A percentile compares a stretch with the other conserved stretches of the same genome.
phyloP scores from a whole-genome alignment of 2,329 filamentous ascomycete genomes.

The Davidsoniella australis region DNA sequence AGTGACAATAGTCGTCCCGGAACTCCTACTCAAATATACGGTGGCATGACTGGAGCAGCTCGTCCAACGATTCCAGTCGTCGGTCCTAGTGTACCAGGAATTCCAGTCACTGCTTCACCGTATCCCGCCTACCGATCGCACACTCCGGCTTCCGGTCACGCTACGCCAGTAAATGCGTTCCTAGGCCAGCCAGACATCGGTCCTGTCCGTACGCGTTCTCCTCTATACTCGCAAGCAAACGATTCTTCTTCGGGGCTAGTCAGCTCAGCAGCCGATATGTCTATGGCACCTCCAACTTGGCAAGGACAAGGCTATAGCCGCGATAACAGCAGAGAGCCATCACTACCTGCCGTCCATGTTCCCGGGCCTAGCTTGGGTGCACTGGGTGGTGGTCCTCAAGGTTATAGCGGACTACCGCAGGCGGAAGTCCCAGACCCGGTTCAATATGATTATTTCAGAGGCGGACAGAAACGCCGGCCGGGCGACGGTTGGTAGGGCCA shows the following conservation, averaged over 20 bases:
- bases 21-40: constrained; percentile 24
- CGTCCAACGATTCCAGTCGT: constrained; percentile 7
- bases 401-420: constrained; percentile 43
- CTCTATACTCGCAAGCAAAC: constrained; percentile 34
- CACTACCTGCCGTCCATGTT: constrained; percentile 11
- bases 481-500: constrained; percentile 24
- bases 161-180: constrained; percentile 11
- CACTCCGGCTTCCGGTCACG: constrained; percentile 6
- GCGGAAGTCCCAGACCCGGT: constrained; percentile 31
- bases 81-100: constrained; percentile 8
- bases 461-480: constrained; percentile 20
- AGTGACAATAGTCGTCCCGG: constrained; percentile 31
- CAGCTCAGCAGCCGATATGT: constrained; percentile 33
- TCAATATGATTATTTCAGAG: constrained; percentile 41
- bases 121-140: constrained; percentile 15
- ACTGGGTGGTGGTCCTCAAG: constrained; percentile 38
- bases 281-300: constrained; percentile 22
- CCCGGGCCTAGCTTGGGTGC: constrained; percentile 31
- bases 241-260: constrained; percentile 37
- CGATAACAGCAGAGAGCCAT: constrained; percentile 10
- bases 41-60: constrained; percentile 15
- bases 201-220: constrained; percentile 24
- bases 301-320: constrained; percentile 21
- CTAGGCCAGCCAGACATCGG: constrained; percentile 11
- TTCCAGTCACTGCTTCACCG: neutral